phyloP scores from a whole-genome alignment of 2,329 filamentous ascomycete species.

The Talaromyces sp. region DNA sequence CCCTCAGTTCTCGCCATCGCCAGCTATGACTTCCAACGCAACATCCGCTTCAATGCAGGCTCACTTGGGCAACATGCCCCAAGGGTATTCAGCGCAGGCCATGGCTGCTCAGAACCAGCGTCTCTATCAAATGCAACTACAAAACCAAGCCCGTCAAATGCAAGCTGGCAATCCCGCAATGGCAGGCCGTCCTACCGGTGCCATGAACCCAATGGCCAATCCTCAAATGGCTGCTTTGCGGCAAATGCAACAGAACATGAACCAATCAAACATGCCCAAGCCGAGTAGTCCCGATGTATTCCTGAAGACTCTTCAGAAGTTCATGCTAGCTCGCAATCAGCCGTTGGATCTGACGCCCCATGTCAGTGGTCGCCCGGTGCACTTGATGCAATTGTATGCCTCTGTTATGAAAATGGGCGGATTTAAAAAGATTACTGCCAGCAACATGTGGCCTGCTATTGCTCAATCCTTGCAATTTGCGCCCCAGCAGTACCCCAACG shows the following conservation, averaged over 20 bases:
- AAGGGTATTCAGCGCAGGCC: conserved; percentile 50
- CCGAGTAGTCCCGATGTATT: conserved; percentile 59
- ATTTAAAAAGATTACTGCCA: conserved; percentile 65
- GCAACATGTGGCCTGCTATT: conserved; percentile 70
- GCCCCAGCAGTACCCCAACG: conserved; percentile 60
- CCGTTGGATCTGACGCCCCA: conserved; percentile 71
- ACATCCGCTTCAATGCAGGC: conserved; percentile 40
- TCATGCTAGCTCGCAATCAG: conserved; percentile 70
- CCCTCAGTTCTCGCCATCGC: conserved; percentile 39
- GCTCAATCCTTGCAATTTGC: conserved; percentile 60
- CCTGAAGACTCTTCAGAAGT: conserved; percentile 69
- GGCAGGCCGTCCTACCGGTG: conserved; percentile 28
- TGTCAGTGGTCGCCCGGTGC: conserved; percentile 68
- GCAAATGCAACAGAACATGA: conserved; percentile 42
- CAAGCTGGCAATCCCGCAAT: conserved; percentile 36
- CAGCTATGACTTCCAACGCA: conserved; percentile 36
- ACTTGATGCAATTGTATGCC: conserved; percentile 72
- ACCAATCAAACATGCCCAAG: conserved; percentile 38
- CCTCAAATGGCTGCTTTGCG: conserved; percentile 46
- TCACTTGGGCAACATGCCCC: conserved; percentile 49
- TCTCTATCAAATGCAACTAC: conserved; percentile 77
- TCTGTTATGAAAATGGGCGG: conserved; percentile 72
- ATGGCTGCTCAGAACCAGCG: conserved; percentile 68
- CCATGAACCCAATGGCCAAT: conserved; percentile 34
- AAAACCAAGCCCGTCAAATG: conserved; percentile 67